Evolutionary conservation across 495 filamentous ascomycete species (phyloP), one percentile per base, ranked within the genome.

Genomic region (Penicillium ochrochloron): DNA sequence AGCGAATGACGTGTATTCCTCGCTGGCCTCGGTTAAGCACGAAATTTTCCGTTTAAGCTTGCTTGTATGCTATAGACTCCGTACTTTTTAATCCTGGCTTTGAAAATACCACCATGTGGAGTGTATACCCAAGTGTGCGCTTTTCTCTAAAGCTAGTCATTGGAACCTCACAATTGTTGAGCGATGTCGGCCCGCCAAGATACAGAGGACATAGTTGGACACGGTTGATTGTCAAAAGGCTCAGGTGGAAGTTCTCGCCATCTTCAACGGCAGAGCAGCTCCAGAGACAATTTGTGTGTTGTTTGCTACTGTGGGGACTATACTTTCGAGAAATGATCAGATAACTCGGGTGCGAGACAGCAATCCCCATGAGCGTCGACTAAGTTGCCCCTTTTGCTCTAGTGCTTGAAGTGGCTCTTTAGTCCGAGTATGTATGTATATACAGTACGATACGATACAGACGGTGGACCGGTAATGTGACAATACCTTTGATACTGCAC

Each of bases 321-420:
- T 56, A 2, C 17, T 37, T 35, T 37, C 2, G 7, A 56, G 33
- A 37, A 35, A 3, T 23, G 17, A 14, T 56, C 31, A 19, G 33
- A 56, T 15, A 31, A 27, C 50, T 29, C 17, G 23, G 5, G 6
- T 31, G 25, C n/a, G 3, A 35, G 15, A 21, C 12, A 23, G 12
- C 2, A 6, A 37, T 37, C 9, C 53, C 17, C 9, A 7, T 19
- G 52, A 55, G 52, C n/a, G n/a, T 55, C 52, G 52, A 55, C 53
- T 56, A 56, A 56, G 33, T 56, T 56, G 53, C 53, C 53, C 33
- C n/a, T 37, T 56, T 56, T 10, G 33, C 29, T 21, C 17, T 56
- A 25, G 33, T 37, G 53, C 14, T 56, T 37, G 29, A 23, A 37
- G 14, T 52, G 25, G 25, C 23, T 35, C 27, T 31, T 10, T 33